Conservation (phyloP, 805 yeast species). For the Ogataea pini region DNA sequence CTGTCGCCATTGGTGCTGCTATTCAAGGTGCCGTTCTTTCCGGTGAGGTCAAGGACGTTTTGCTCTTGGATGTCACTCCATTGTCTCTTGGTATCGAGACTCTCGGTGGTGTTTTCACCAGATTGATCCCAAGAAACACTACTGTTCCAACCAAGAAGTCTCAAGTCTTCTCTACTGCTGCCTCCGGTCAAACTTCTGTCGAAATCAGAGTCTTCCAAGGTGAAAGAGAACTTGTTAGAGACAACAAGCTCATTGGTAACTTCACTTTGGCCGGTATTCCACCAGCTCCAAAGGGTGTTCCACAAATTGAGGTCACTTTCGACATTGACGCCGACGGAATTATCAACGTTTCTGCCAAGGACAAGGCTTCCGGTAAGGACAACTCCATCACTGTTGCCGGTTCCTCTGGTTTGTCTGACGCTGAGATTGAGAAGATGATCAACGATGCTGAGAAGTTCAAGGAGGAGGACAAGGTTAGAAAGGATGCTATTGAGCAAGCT, state of each 20-base stretch:
- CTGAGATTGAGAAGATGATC: slow-evolving; percentile 63
- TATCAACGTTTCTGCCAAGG: slow-evolving; percentile 79
- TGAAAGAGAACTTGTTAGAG: slow-evolving; percentile 97
- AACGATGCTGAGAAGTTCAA: slow-evolving; percentile 66
- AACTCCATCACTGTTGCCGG: slow-evolving; percentile 75
- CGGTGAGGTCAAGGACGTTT: slow-evolving; percentile 78
- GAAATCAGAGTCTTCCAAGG: slow-evolving; percentile 99
- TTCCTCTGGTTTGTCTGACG: slow-evolving; percentile 66
- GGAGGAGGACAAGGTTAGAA: slow-evolving; percentile 57
- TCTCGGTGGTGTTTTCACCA: slow-evolving; percentile 95
- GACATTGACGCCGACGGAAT: slow-evolving; percentile 96
- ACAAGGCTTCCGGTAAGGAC: slow-evolving; percentile 75
- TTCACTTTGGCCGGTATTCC: slow-evolving; percentile 94
- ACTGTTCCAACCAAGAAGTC: slow-evolving; percentile 97
- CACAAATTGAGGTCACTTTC: slow-evolving; percentile 91
- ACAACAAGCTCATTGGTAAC: slow-evolving; percentile 96
- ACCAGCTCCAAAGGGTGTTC: slow-evolving; percentile 94
- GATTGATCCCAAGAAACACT: slow-evolving; percentile 89
- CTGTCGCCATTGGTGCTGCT: slow-evolving; percentile 91
- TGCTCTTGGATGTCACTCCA: slow-evolving; percentile 80
- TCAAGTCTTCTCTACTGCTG: slow-evolving; percentile 94
- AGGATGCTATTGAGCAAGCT: slow-evolving; percentile 68
- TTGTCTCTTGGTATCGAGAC: slow-evolving; percentile 95
- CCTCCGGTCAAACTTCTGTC: slow-evolving; percentile 94
- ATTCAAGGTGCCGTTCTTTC: slow-evolving; percentile 85